Conservation (phyloP, 805 yeast genomes). For the Yarrowia yakushimensis region DNA sequence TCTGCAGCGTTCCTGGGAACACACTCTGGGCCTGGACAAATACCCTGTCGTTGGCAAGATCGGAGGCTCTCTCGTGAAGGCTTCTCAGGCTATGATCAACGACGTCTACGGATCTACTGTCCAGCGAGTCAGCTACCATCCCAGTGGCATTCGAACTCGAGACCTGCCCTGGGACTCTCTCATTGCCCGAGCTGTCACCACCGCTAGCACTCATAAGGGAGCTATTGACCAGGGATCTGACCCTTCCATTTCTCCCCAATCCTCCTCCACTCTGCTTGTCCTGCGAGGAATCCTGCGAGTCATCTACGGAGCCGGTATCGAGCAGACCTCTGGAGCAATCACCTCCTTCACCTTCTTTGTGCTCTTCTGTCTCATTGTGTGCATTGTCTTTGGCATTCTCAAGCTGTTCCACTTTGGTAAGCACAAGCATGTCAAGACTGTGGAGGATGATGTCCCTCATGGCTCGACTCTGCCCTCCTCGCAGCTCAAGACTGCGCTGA, state of each 20-base stretch:
- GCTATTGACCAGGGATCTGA: slow-evolving; percentile 20
- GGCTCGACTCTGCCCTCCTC: slow-evolving; percentile 30
- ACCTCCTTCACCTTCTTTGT: slow-evolving; percentile 87
- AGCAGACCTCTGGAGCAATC: slow-evolving; percentile 74
- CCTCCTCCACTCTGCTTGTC: slow-evolving; percentile 48
- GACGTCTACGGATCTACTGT: slow-evolving; percentile 17
- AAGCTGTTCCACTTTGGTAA: slow-evolving; percentile 40
- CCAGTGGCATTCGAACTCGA: slow-evolving; percentile 4
- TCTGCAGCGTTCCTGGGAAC: slow-evolving; percentile 49
- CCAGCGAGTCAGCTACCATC: slow-evolving; percentile 1
- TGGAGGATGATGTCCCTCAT: slow-evolving; percentile 37
- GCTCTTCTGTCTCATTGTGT: slow-evolving; percentile 68
- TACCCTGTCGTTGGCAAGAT: slow-evolving; percentile 13
- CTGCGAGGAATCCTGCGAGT: slow-evolving; percentile 84
- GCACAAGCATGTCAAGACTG: slow-evolving; percentile 41
- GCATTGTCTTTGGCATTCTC: slow-evolving; percentile 54
- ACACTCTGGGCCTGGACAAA: background rate
- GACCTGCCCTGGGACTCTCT: slow-evolving; percentile 19
- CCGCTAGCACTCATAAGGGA: background rate
- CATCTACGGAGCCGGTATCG: slow-evolving; percentile 73
- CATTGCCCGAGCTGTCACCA: slow-evolving; percentile 10
- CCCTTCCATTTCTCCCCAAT: slow-evolving; percentile 31
- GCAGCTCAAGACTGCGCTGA: slow-evolving; percentile 71
- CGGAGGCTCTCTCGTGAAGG: background rate
- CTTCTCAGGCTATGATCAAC: slow-evolving; percentile 8